Base-by-base conservation (phyloP, 768 basidiomycete genomes). In the Phlebiopsis flavidoalba region DNA sequence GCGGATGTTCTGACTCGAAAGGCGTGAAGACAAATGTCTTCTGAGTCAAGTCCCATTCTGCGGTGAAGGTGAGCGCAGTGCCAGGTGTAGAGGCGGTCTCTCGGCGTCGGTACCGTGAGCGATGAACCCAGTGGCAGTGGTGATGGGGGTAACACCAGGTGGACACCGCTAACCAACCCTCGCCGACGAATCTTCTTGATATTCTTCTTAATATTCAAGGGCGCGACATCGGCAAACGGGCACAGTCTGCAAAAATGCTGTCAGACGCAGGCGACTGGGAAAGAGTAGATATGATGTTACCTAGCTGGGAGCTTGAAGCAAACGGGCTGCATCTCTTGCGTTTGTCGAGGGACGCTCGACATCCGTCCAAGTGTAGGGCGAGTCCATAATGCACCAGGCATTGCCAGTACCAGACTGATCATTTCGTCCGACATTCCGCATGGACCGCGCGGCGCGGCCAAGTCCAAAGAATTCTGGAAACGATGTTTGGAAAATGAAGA, bases 381-480 rank as follows among this genome's bases (percentile, higher is more conserved):
- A 64, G 56, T 67, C 67, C 61, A 58, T 43, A 53, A 65, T 69
- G 69, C 69, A 63, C 70, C 70, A 67, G 69, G 69, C 66, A 68
- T 67, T 64, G 60, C 62, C 69, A 65, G 67, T 66, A 26, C 66
- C 69, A 53, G 66, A 65, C 64, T 68, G 66, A 35, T 59, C 54
- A 53, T 54, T 53, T 55, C 64, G 51, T 52, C 63, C 67, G 54
- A 65, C 65, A 57, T 53, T 59, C 59, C 66, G 62, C 63, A 65
- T 64, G 63, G 70, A 66, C 63, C 70, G 70, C 70, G 67, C 70
- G 64, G 70, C 70, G 69, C 70, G 69, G 65, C 67, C 67, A 71
- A 63, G 57, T 66, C 64, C 54, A 65, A 58, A 46, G 68, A 67
- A 52, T 67, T 65, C 64, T 69, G 63, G 57, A 63, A 62, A 36